Evolutionary conservation across 1,284 basidiomycete genomes (phyloP), one percentile per base, ranked within the genome.

Genomic region (Serendipita sp.): DNA sequence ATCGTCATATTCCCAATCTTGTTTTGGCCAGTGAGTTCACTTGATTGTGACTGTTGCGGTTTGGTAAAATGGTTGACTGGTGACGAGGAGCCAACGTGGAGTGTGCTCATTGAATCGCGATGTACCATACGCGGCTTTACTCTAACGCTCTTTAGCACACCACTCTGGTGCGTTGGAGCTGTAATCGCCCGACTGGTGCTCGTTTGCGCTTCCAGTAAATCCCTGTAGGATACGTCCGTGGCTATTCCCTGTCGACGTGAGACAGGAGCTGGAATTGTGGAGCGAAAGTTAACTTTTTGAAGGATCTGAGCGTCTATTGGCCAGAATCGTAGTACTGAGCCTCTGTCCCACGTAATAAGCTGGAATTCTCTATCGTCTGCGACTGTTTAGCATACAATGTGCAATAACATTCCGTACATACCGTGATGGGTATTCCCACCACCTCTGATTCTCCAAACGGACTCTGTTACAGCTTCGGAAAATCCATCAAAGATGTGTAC

Each of bases 321-420:
- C 91, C 93, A 97, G 68, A 98, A 88, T 6, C 92, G 78, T 41
- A 99, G 75, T 0, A 90, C 95, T 49, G 92, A 83, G 70, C 98
- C 96, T 72, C 94, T 95, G 1, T 91, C 91, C 95, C 94, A 98
- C 0, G 94, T 98, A 60, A 99, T 91, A 2, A 99, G 79, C 71
- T 96, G 93, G 72, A 93, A 94, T 64, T 89, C 85, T 6, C 83
- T 79, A 70, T 83, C 81, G 63, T 85, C 83, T 79, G 68, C 64
- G 1, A 15, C 3, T 61, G 17, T 15, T 66, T 42, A 63, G 60
- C 6, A 26, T 26, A 12, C 47, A 67, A 64, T 67, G 41, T 65
- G 2, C 67, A 65, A 43, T 67, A 62, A 71, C 79, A 74, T 10
- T 73, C 68, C 0, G 76, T 77, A 50, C 77, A 42, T 41, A 84